phyloP scores from a whole-genome alignment of 176 grass and related monocot genomes.

The Puccinellia tenuiflora region DNA sequence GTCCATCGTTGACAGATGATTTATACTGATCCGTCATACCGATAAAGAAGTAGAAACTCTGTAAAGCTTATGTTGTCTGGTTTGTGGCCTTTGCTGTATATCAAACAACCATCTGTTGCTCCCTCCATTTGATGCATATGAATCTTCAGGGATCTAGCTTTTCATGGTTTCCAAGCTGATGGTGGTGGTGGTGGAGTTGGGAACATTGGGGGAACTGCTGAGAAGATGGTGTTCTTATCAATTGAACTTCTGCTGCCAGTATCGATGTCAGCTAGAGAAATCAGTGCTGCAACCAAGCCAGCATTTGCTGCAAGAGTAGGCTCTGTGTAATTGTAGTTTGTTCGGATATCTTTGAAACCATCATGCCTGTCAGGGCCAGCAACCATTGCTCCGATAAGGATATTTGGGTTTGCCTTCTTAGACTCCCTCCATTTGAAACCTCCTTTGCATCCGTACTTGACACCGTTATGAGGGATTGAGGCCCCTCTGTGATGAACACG shows the following conservation, averaged over 20 bases:
- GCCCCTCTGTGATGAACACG: slow-evolving; percentile 84
- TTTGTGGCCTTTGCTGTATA: slow-evolving; percentile 36
- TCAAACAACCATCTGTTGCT: slow-evolving; percentile 28
- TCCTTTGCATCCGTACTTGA: slow-evolving; percentile 93
- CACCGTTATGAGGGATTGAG: slow-evolving; percentile 86
- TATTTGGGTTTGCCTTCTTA: slow-evolving; percentile 83
- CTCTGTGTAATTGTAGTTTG: slow-evolving; percentile 86
- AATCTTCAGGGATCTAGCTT: slow-evolving; percentile 24
- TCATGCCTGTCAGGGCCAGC: slow-evolving; percentile 90
- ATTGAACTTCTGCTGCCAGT: slow-evolving; percentile 31
- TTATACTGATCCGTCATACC: slow-evolving; percentile 40
- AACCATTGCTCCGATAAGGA: slow-evolving; percentile 75
- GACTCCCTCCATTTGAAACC: slow-evolving; percentile 84
- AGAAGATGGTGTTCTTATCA: slow-evolving; percentile 93
- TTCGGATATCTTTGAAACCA: slow-evolving; percentile 79
- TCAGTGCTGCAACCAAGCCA: slow-evolving; percentile 74
- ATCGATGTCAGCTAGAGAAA: slow-evolving; percentile 57
- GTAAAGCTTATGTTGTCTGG: slow-evolving; percentile 29
- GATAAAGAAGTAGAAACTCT: slow-evolving; percentile 44
- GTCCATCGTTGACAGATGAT: slow-evolving; percentile 41
- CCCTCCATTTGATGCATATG: slow-evolving; percentile 27
- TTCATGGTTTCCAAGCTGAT: slow-evolving; percentile 77
- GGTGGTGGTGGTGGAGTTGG: slow-evolving; percentile 72
- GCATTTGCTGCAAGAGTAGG: slow-evolving; percentile 89
- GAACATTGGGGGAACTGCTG: slow-evolving; percentile 88